phyloP scores from a whole-genome alignment of 2,329 filamentous ascomycete genomes.

The Alternaria longipes region DNA sequence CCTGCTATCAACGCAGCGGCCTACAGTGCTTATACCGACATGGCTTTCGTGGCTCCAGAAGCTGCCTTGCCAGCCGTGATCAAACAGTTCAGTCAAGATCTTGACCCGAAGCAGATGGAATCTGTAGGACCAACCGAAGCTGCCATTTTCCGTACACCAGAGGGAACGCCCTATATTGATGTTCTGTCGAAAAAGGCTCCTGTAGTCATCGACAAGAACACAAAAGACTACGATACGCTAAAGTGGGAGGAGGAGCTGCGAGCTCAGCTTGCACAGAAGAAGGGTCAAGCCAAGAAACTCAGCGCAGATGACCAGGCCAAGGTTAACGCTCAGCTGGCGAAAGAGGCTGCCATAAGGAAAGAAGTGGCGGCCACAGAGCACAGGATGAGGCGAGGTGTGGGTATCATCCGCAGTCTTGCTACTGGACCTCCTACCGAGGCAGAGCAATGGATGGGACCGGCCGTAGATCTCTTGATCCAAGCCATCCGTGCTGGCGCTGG shows the following conservation, averaged over 20 bases:
- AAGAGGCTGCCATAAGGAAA: slow-evolving; percentile 81
- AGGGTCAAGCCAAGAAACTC: slow-evolving; percentile 88
- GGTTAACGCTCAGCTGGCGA: slow-evolving; percentile 87
- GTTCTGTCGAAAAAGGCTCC: slow-evolving; percentile 85
- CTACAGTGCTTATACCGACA: slow-evolving; percentile 84
- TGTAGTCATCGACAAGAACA: slow-evolving; percentile 82
- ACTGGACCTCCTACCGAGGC: slow-evolving; percentile 90
- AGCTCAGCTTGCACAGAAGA: slow-evolving; percentile 88
- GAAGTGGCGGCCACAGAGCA: slow-evolving; percentile 75
- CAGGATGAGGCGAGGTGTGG: slow-evolving; percentile 81
- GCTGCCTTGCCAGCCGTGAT: slow-evolving; percentile 79
- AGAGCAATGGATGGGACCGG: slow-evolving; percentile 85
- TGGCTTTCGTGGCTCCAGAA: slow-evolving; percentile 92
- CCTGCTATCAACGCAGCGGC: slow-evolving; percentile 71
- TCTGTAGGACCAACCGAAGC: slow-evolving; percentile 86
- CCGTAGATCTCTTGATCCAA: slow-evolving; percentile 76
- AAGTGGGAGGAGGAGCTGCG: slow-evolving; percentile 97
- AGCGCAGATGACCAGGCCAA: slow-evolving; percentile 88
- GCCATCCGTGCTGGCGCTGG: slow-evolving; percentile 83
- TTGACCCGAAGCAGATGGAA: slow-evolving; percentile 74
- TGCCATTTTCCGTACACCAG: slow-evolving; percentile 89
- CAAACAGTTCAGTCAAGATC: slow-evolving; percentile 75
- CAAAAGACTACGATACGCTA: slow-evolving; percentile 92
- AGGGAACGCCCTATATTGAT: slow-evolving; percentile 88
- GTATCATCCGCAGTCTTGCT: slow-evolving; percentile 83